Conservation (phyloP, 2,329 filamentous ascomycete genomes). For the Colletotrichum nymphaeae region DNA sequence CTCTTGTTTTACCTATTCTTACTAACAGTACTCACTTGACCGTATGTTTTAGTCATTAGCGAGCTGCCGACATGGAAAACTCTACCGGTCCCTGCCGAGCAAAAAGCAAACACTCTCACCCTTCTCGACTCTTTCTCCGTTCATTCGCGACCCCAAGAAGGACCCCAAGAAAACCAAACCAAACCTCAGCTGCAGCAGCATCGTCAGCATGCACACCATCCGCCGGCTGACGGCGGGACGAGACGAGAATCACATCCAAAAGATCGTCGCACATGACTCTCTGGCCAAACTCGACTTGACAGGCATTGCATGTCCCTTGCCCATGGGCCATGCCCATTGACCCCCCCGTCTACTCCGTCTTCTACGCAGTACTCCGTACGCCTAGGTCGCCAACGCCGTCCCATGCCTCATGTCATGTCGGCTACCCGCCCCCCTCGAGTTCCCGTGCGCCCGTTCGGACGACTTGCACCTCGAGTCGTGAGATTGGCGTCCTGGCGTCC, state of each 20-base stretch:
- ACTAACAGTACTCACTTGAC: not conserved
- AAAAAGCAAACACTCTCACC: not conserved
- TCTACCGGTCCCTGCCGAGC: not conserved
- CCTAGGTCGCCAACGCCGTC: not conserved
- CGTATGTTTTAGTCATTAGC: not conserved
- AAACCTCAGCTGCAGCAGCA: not conserved
- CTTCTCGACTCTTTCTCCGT: not conserved
- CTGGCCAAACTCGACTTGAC: slow-evolving; percentile 6
- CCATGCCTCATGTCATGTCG: slow-evolving; percentile 21
- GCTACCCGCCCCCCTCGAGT: slow-evolving; percentile 19
- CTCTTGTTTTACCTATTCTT: not conserved
- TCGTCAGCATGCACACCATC: not conserved
- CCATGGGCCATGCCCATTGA: not conserved
- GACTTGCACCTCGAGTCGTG: slow-evolving; percentile 14
- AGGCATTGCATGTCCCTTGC: slow-evolving; percentile 4
- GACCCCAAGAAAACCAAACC: no score
- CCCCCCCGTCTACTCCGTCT: no score
- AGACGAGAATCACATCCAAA: not conserved
- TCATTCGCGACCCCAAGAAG: not conserved
- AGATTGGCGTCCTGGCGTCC: slow-evolving; percentile 25
- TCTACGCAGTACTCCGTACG: no score
- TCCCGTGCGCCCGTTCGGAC: slow-evolving; percentile 32
- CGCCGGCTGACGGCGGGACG: not conserved
- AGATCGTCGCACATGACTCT: slow-evolving; percentile 17
- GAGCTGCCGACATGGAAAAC: not conserved